Conservation (phyloP, 352 stramenopile species). For the Peronospora belbahrii region DNA sequence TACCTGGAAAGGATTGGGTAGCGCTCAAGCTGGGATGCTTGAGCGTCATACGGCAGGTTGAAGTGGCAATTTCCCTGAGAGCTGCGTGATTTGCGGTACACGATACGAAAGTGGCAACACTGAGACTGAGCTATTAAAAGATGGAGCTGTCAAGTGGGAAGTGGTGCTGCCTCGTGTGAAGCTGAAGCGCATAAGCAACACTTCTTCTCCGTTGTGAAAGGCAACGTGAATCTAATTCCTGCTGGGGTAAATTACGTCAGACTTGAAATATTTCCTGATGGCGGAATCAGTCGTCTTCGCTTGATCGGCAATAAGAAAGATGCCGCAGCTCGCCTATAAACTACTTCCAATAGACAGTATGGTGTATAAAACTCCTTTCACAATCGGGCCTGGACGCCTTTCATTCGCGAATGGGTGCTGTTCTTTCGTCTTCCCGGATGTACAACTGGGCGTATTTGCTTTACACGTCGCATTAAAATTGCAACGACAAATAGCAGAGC, state of each 20-base stretch:
- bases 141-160: conserved; percentile 63
- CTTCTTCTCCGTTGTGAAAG: conserved; percentile 59
- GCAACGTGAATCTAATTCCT: conserved; percentile 46
- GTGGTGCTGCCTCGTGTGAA: conserved; percentile 81
- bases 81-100: conserved; percentile 66
- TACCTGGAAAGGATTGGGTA: conserved; percentile 88
- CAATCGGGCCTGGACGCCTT: no score
- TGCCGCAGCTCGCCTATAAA: conserved; percentile 26
- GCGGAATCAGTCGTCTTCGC: conserved; percentile 87
- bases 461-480: no score
- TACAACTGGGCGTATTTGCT: no score
- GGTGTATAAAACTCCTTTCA: no score
- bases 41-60: conserved; percentile 55
- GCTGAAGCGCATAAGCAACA: conserved; percentile 83
- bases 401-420: no score
- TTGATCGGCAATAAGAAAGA: conserved; percentile 71
- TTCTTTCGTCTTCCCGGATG: no score
- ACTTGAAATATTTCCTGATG: conserved; percentile 92
- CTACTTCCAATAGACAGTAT: no score
- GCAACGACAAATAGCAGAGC: no score
- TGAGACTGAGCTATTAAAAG: conserved; percentile 30
- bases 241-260: conserved; percentile 87
- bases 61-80: conserved; percentile 93
- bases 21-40: conserved; percentile 86
- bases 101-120: conserved; percentile 32